These are phyloP conservation scores for Cutaneotrichosporon curvatum DNA, from an alignment of 1,284 basidiomycete genomes.

Conservation along the genomic window DNA sequence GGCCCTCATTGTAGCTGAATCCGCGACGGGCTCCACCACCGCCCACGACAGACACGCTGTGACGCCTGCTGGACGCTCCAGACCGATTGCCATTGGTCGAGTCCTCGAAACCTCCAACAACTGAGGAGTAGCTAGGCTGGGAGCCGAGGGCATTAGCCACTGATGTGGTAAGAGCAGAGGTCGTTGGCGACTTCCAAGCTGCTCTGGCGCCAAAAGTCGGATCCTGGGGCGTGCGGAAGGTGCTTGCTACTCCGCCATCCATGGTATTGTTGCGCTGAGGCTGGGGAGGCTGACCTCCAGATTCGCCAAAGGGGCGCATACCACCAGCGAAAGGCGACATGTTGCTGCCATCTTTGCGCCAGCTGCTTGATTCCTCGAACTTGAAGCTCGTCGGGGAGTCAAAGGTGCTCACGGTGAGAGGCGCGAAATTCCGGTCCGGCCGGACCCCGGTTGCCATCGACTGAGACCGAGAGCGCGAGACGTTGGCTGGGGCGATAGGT, in stretches of 20 bases:
- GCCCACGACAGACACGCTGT: conserved; percentile 72
- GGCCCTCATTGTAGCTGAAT: conserved; percentile 46
- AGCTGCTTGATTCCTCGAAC: conserved; percentile 20
- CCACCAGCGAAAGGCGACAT: conserved; percentile 37
- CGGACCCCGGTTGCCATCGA: conserved; percentile 37
- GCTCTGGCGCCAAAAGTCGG: conserved; percentile 19
- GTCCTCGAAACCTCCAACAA: conserved; percentile 28
- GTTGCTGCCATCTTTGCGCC: conserved; percentile 33
- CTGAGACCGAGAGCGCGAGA: conserved; percentile 39
- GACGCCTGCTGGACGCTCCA: conserved; percentile 72
- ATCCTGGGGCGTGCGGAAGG: conserved; percentile 23
- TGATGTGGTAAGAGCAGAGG: conserved; percentile 26
- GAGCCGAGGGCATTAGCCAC: conserved; percentile 27
- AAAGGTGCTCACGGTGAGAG: conserved; percentile 27
- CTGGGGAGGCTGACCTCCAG: background rate
- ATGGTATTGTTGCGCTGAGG: conserved; percentile 4
- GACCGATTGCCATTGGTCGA: conserved; percentile 25
- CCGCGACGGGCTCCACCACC: conserved; percentile 37
- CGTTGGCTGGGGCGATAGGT: conserved; percentile 32
- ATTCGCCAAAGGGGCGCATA: conserved; percentile 17
- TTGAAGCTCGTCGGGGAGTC: conserved; percentile 16
- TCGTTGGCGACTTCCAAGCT: conserved; percentile 20
- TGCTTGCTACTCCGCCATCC: background rate
- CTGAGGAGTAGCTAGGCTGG: conserved; percentile 23
- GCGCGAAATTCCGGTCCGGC: conserved; percentile 29